Conservation (phyloP, 495 filamentous ascomycete species). For the Xylaria flabelliformis region DNA sequence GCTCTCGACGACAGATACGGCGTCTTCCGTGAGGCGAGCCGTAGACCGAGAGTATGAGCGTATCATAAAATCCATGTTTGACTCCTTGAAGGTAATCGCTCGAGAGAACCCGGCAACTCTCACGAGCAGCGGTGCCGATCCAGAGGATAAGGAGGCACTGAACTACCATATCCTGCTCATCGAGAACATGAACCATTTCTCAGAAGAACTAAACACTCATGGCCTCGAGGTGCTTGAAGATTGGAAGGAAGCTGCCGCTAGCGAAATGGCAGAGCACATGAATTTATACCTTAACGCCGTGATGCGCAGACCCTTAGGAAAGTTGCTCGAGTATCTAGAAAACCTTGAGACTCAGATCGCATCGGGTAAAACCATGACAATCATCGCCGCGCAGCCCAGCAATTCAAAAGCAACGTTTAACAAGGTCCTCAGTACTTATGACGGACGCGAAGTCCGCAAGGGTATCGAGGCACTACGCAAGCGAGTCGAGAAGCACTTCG, state of each 20-base stretch:
- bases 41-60: conserved; percentile 87
- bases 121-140: conserved; percentile 52
- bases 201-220: conserved; percentile 85
- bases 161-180: conserved; percentile 97
- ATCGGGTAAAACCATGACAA: conserved; percentile 49
- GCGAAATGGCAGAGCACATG: conserved; percentile 89
- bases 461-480: conserved; percentile 87
- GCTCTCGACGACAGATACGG: conserved; percentile 63
- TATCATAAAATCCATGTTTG: conserved; percentile 96
- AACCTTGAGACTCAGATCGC: conserved; percentile 75
- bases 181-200: conserved; percentile 98
- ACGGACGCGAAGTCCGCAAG: conserved; percentile 79
- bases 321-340: conserved; percentile 87
- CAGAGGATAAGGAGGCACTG: conserved; percentile 93
- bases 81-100: conserved; percentile 92
- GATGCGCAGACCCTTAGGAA: conserved; percentile 86
- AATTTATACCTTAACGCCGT: conserved; percentile 84
- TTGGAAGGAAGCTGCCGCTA: conserved; percentile 76
- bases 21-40: conserved; percentile 70
- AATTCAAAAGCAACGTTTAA: conserved; percentile 82
- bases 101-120: conserved; percentile 80
- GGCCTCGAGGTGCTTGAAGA: conserved; percentile 75
- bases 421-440: conserved; percentile 80
- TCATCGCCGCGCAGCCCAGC: conserved; percentile 72
- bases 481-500: conserved; percentile 95